Conservation (phyloP, 495 filamentous ascomycete genomes). For the Xylaria flabelliformis region DNA sequence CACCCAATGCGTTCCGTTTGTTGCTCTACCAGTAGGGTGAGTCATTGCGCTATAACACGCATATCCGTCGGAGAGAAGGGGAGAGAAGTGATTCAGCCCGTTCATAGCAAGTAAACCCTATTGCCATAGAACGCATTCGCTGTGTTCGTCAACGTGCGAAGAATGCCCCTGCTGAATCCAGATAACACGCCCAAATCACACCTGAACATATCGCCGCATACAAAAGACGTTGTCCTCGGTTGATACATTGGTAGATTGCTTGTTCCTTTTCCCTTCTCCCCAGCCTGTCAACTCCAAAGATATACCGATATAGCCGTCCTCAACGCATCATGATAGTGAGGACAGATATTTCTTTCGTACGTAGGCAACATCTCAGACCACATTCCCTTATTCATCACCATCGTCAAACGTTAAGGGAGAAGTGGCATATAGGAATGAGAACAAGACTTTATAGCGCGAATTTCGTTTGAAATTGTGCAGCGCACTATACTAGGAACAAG, state of each 20-base stretch:
- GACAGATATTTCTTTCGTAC: conserved; percentile 7
- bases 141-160: background rate
- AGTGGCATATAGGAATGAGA: conserved; percentile 17
- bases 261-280: conserved; percentile 3
- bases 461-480: conserved; percentile 14
- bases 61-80: background rate
- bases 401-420: conserved; percentile 10
- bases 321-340: conserved; percentile 17
- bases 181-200: background rate
- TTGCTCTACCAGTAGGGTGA: background rate
- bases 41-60: conserved; percentile 8
- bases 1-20: background rate
- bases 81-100: background rate
- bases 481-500: conserved; percentile 26
- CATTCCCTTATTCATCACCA: conserved; percentile 20
- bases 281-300: conserved; percentile 16
- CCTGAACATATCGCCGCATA: conserved; percentile 4
- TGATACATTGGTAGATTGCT: background rate
- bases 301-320: background rate
- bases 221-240: conserved; percentile 7
- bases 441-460: conserved; percentile 7
- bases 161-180: conserved; percentile 5
- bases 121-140: background rate
- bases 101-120: conserved; percentile 6
- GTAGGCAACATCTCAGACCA: conserved; percentile 13